Conservation (phyloP, 2,329 filamentous ascomycete species). For the Sclerotinia glacialis region DNA sequence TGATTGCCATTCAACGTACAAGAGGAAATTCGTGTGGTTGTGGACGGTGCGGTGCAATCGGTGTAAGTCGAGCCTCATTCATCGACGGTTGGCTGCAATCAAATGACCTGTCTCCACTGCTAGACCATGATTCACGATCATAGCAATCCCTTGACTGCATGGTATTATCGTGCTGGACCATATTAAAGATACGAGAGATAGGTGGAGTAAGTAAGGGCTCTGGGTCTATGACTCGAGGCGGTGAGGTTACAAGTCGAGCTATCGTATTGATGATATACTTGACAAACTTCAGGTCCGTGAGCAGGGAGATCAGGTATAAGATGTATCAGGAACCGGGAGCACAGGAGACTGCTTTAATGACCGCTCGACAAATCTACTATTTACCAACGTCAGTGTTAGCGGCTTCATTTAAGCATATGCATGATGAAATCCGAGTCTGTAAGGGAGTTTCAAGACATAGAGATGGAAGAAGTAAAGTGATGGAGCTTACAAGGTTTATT, state of each 20-base stretch:
- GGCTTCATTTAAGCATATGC: conserved; percentile 3
- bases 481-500: conserved; percentile 8
- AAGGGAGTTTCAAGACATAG: conserved; percentile 30
- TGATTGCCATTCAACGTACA: conserved; percentile 7
- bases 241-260: conserved; percentile 38
- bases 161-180: conserved; percentile 31
- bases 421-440: conserved; percentile 11
- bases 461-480: conserved; percentile 23
- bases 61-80: conserved; percentile 25
- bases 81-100: conserved; percentile 25
- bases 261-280: conserved; percentile 37
- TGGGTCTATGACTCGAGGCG: conserved; percentile 21
- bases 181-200: conserved; percentile 27
- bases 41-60: conserved; percentile 20
- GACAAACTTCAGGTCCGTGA: conserved; percentile 11
- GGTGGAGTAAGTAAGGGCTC: conserved; percentile 16
- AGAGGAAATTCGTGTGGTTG: conserved; percentile 16
- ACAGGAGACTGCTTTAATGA: conserved; percentile 16
- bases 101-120: conserved; percentile 29
- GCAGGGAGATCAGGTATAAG: conserved; percentile 1
- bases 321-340: conserved; percentile 26
- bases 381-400: not conserved
- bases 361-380: not conserved
- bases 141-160: conserved; percentile 27
- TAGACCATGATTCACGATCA: conserved; percentile 28